A percentile compares a stretch with the other conserved stretches of the same genome.
Evolutionary conservation across 352 stramenopile genomes (phyloP).

Genomic region (Phytophthora cactorum): DNA sequence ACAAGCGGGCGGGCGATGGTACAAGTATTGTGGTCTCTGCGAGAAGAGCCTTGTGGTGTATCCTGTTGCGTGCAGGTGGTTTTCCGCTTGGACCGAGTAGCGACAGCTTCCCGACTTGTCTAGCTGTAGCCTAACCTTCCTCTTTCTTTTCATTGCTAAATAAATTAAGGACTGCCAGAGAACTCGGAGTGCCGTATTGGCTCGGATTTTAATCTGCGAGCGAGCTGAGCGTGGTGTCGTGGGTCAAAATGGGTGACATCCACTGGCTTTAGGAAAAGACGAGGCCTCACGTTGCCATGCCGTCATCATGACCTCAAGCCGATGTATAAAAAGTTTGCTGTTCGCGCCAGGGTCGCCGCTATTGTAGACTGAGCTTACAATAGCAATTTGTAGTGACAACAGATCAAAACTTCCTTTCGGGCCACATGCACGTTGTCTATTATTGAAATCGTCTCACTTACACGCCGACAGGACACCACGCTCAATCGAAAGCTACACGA

Average conservation of each 20-base stretch:
- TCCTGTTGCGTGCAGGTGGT: conserved; percentile 26
- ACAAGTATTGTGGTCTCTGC: conserved; percentile 24
- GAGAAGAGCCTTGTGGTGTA: conserved; percentile 36
- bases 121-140: conserved; percentile 37
- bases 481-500: not conserved
- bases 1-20: conserved; percentile 16
- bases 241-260: conserved; percentile 8
- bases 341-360: conserved; percentile 7
- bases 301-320: conserved; percentile 16
- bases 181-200: conserved; percentile 1
- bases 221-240: conserved; percentile 2
- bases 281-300: conserved; percentile 3
- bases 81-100: conserved; percentile 20
- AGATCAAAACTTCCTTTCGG: conserved; percentile 7
- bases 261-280: conserved; percentile 28
- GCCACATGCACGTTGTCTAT: conserved; percentile 37
- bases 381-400: too few species aligned
- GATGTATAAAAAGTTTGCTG: conserved; percentile 6
- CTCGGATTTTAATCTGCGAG: not conserved
- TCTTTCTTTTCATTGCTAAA: conserved; percentile 43
- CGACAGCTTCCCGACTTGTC: conserved; percentile 23
- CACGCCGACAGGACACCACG: too few species aligned
- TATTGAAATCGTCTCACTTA: conserved; percentile 22
- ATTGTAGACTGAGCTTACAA: not conserved
- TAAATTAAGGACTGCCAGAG: conserved; percentile 46